phyloP scores from a whole-genome alignment of 2,329 filamentous ascomycete genomes.

The Curvularia sp. region DNA sequence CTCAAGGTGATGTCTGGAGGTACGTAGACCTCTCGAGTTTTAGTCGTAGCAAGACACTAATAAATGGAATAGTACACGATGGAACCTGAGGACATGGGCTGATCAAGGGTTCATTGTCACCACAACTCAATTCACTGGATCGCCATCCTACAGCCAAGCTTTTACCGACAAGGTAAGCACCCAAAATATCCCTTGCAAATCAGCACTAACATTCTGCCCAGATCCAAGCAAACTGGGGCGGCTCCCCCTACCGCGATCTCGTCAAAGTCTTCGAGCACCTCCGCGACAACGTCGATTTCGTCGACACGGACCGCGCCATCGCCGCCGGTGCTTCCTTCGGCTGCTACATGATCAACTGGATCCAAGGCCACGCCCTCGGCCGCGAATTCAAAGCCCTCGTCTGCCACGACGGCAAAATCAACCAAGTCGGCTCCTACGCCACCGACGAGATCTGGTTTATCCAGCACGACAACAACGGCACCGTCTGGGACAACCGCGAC shows the following conservation, averaged over 20 bases:
- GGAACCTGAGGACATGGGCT: conserved; percentile 85
- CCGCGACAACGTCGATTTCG: conserved; percentile 67
- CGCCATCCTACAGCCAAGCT: conserved; percentile 79
- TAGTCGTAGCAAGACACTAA: background rate
- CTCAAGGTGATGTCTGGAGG: conserved; percentile 76
- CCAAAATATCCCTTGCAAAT: background rate
- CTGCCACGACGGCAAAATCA: conserved; percentile 85
- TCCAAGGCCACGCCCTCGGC: conserved; percentile 83
- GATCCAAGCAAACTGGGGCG: conserved; percentile 83
- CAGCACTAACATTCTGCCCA: background rate
- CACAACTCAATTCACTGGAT: conserved; percentile 81
- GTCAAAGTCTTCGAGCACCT: conserved; percentile 80
- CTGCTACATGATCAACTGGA: conserved; percentile 71
- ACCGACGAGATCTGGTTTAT: conserved; percentile 63
- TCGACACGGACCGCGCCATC: conserved; percentile 74
- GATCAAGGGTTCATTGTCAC: conserved; percentile 87
- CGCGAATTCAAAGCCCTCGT: conserved; percentile 87
- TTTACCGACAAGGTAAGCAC: conserved; percentile 67
- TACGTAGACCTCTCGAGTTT: background rate
- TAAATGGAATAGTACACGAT: conserved; percentile 62
- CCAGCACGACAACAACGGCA: conserved; percentile 54
- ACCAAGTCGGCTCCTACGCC: conserved; percentile 56
- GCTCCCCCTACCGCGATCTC: conserved; percentile 81
- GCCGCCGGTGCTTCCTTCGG: conserved; percentile 69
- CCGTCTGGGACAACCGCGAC: conserved; percentile 49